Base-by-base conservation (phyloP, 768 basidiomycete species). In the Pleurotus tuoliensis region DNA sequence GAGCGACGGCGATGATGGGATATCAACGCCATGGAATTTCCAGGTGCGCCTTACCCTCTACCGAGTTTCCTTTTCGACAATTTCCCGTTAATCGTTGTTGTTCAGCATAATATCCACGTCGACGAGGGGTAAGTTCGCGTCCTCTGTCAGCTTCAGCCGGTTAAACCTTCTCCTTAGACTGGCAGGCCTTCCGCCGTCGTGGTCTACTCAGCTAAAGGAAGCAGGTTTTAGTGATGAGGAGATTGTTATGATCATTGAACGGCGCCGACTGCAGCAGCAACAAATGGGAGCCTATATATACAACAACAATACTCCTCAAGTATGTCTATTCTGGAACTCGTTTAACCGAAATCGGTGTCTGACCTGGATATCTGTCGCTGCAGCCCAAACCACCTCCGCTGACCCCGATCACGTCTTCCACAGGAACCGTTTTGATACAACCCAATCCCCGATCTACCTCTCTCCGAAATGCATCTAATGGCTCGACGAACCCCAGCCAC, bases 61-160 rank as follows among this genome's bases (percentile, higher is more conserved):
- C 51, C 37, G 24, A 18, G n/a, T 47, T 16, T 18, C 11, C 30
- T 41, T 45, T 8, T 44, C 40, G 56, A 51, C 20, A 58, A 46
- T 22, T 15, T 43, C 30, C 30, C 30, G 3, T 34, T 34, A 34
- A 34, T 34, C 30, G 7, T 34, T 34, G 30, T 34, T 34, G 11
- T 34, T 2, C 30, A 89, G 87, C 88, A 91, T 65, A 80, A 90
- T 63, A 82, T 90, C 34, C 88, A 91, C 64, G 88, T 90, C 25
- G 86, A 90, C 67, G 88, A 90, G 70, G 83, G 76, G 83, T 87
- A 61, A 56, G 80, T 76, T 3, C 37, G 47, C 43, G 34, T 44
- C 56, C n/a, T 48, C 12, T 22, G 53, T 25, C 37, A 24, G 4
- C 15, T 45, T 13, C 12, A 16, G 24, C 58, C n/a, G 53, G 47